A percentile compares a stretch with the other conserved stretches of the same genome.
Conservation (phyloP, 495 filamentous ascomycete species). For the Penicillium simplicissimum region DNA sequence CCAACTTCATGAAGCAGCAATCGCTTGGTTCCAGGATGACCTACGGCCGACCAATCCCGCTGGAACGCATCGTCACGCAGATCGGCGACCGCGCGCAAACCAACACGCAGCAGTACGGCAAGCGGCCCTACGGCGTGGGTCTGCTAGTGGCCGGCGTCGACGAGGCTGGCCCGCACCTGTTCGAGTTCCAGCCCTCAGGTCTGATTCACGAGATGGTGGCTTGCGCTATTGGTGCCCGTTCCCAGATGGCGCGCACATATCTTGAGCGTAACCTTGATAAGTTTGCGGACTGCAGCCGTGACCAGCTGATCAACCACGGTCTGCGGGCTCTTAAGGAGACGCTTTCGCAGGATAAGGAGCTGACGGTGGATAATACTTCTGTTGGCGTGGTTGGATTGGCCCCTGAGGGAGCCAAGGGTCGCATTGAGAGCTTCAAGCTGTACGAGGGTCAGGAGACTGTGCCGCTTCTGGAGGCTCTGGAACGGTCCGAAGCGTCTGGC, state of each 20-base stretch:
- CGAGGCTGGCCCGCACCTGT: constrained; percentile 88
- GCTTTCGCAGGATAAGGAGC: constrained; percentile 92
- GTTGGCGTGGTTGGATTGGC: constrained; percentile 76
- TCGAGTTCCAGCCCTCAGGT: constrained; percentile 96
- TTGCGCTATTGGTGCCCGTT: constrained; percentile 91
- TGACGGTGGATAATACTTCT: constrained; percentile 94
- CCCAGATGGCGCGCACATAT: constrained; percentile 96
- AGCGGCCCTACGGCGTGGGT: constrained; percentile 94
- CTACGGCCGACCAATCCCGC: constrained; percentile 87
- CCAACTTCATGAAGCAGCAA: constrained; percentile 99
- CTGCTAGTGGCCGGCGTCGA: constrained; percentile 93
- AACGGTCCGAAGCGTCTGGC: constrained; percentile 70
- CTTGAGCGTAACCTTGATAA: constrained; percentile 85
- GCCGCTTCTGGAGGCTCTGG: constrained; percentile 62
- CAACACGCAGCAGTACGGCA: constrained; percentile 97
- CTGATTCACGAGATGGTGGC: constrained; percentile 97
- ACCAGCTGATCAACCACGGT: constrained; percentile 89
- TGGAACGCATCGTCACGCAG: constrained; percentile 81
- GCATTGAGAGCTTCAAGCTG: constrained; percentile 81
- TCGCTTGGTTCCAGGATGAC: constrained; percentile 92
- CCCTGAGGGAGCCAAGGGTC: constrained; percentile 49
- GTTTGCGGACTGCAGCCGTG: constrained; percentile 69
- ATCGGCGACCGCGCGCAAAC: constrained; percentile 96
- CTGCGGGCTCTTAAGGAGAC: constrained; percentile 92
- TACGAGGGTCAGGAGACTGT: constrained; percentile 87